These are phyloP conservation scores for Atkinsonella texensis DNA, from an alignment of 2,329 filamentous ascomycete genomes.

Conservation along the genomic window DNA sequence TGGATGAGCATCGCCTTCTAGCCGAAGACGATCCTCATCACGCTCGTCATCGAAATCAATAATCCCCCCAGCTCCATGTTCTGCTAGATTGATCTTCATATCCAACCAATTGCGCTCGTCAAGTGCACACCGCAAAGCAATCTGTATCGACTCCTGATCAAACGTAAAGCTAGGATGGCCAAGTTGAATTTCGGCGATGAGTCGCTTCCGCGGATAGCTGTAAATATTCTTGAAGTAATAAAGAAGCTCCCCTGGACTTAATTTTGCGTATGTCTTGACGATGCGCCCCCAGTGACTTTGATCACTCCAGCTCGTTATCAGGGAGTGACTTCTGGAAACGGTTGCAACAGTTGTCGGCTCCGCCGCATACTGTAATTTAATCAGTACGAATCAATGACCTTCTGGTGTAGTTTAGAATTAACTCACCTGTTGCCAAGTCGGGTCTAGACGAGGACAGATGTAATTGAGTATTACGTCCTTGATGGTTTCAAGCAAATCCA, in stretches of 20 bases:
- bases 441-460: constrained; percentile 33
- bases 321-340: constrained; percentile 17
- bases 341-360: constrained; percentile 14
- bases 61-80: constrained; percentile 26
- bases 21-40: constrained; percentile 19
- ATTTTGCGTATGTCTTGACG: constrained; percentile 35
- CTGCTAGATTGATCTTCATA: constrained; percentile 19
- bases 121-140: constrained; percentile 24
- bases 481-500: constrained; percentile 33
- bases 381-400: neutral
- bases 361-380: constrained; percentile 9
- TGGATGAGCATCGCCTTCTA: constrained; percentile 23
- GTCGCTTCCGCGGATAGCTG: constrained; percentile 31
- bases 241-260: constrained; percentile 37
- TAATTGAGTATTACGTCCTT: constrained; percentile 31
- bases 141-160: constrained; percentile 33
- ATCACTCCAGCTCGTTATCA: constrained; percentile 23
- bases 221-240: constrained; percentile 35
- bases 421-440: constrained; percentile 23
- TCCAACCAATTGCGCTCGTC: constrained; percentile 26
- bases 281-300: constrained; percentile 26
- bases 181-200: constrained; percentile 29
- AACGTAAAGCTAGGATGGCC: constrained; percentile 30
- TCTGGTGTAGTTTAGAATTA: neutral
- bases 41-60: constrained; percentile 28